Base-by-base conservation (phyloP, 352 stramenopile genomes). In the Pythium scleroteichum region DNA sequence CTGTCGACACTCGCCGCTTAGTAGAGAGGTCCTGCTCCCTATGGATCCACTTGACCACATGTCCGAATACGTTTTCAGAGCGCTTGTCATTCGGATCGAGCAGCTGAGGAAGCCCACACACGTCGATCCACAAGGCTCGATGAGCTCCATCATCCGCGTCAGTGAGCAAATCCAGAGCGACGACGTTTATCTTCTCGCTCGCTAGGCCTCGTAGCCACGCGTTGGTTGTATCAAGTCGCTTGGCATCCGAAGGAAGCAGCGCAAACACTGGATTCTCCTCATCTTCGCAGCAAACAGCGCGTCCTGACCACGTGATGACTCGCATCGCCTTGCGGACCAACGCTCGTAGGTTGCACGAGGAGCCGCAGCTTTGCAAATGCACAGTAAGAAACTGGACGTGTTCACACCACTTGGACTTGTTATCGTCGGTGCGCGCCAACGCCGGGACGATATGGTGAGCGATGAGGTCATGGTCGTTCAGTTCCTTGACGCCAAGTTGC, bases 381-480 rank as follows among this genome's bases (percentile, higher is more conserved):
- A n/a, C 35, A 8, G 63, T 50, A 16, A 75, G 26, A 29, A 69
- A 70, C 20, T 26, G 17, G 29, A 64, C 41, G 23, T 57, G 54
- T 2, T 62, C 58, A 9, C 16, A 14, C 58, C 58, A 72, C 38
- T 47, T 20, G 4, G 33, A 1, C 20, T 33, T 9, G 3, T 52
- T 38, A 2, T 32, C 32, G 14, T 39, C 19, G 1, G 53, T 63
- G 29, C 29, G 20, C 19, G 63, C 29, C 53, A 90, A 72, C 47
- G 75, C 69, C 0, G 82, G 80, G 0, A 92, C 29, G 4, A 94
- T 69, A 44, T 92, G 72, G 44, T 86, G 82, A 0, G 55, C 58
- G 26, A 91, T 86, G 22, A 94, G 53, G n/a, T 94, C 78, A 29
- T 90, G 82, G 53, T 88, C 80, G 50, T 82, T 66, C 48, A 91